Evolutionary conservation across 1,284 basidiomycete genomes (phyloP), one percentile per base, ranked within the genome.

Genomic region (Neonothopanus nambi): DNA sequence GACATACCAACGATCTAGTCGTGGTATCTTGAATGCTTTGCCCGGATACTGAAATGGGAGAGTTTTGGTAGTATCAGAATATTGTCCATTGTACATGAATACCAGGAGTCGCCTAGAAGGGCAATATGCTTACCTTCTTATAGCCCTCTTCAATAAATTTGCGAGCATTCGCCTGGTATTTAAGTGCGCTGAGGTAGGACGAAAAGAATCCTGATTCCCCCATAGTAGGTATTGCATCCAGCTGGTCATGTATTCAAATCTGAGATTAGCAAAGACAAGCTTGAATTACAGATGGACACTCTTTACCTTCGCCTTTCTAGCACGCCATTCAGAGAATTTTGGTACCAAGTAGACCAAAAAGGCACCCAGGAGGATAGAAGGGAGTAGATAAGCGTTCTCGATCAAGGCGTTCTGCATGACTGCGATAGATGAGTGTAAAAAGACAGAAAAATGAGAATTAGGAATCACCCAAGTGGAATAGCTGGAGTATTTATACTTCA

Each of bases 21-120:
- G 46, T 1, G 70, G 61, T 9, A 73, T 55, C 56, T 70, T 70
- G 65, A 70, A 74, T 0, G 51, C 52, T 17, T 38, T 18, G 5
- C 40, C 46, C 18, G 47, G 43, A 39, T 57, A 50, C 56, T 57
- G 17, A 13, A 33, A 5, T 39, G 12, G 20, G 15, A 11, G 12
- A 15, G 18, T 21, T 24, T 30, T 24, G n/a, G n/a, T n/a, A n/a
- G 13, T 2, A 41, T 26, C 30, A 3, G 23, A 24, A 9, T 18
- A 7, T 13, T 18, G 8, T 23, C 26, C n/a, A n/a, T n/a, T n/a
- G n/a, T n/a, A n/a, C n/a, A n/a, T n/a, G n/a, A n/a, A n/a, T n/a
- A 24, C 8, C 3, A 13, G 8, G 26, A 3, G 17, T 30, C 1
- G 11, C 3, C 11, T 21, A 17, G 24, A 8, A 18, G n/a, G 17